Evolutionary conservation across 1,284 basidiomycete genomes (phyloP).

Genomic region (Trichosporon sp.): DNA sequence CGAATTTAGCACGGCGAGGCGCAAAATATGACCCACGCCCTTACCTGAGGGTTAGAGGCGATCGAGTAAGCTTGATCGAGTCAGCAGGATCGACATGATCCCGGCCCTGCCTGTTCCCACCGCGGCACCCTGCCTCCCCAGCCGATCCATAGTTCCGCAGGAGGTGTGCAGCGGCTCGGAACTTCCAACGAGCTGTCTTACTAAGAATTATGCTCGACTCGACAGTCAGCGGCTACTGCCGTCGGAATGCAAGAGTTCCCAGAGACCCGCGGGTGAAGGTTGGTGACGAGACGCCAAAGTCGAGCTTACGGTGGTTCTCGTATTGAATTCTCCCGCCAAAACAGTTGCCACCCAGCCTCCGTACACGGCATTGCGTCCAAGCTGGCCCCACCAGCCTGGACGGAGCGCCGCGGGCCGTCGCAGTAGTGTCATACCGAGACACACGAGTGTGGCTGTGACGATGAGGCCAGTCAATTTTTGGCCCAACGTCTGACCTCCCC

Average conservation of each 20-base stretch:
- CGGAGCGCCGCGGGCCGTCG: not conserved
- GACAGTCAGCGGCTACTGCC: not conserved
- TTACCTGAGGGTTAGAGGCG: no score
- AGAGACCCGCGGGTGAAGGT: not conserved
- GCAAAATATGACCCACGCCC: not conserved
- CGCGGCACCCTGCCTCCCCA: no score
- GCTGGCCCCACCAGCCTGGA: not conserved
- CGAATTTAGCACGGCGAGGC: not conserved
- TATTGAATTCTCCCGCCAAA: not conserved
- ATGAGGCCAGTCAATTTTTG: not conserved
- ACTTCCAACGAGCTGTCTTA: not conserved
- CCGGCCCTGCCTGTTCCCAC: not conserved
- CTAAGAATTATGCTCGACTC: not conserved
- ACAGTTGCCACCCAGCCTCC: not conserved
- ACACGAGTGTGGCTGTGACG: not conserved
- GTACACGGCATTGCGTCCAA: not conserved
- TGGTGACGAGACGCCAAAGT: not conserved
- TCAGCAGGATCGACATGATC: not conserved
- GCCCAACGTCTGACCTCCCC: no score
- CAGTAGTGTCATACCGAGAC: not conserved
- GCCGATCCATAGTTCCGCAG: no score
- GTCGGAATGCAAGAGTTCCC: not conserved
- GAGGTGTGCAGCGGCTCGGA: not conserved
- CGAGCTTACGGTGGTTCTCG: not conserved
- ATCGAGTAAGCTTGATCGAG: constrained; percentile 6